Evolutionary conservation across 768 basidiomycete genomes (phyloP), one percentile per base, ranked within the genome.

Genomic region (Stropharia rugosoannulata): DNA sequence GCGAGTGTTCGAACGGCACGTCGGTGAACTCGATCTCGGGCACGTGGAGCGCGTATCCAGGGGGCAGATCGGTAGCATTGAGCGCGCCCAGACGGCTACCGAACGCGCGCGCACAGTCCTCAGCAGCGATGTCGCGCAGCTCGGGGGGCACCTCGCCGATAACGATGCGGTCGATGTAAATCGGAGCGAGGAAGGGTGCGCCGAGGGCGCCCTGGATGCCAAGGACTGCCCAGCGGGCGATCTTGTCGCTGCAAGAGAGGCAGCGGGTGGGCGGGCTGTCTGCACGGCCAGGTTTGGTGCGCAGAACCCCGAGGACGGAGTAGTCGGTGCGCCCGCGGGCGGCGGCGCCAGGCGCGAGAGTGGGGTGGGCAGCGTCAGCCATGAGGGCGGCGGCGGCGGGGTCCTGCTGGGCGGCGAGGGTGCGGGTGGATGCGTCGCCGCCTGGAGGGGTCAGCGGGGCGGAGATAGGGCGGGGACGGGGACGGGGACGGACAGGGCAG

Each of bases 241-340:
- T 87, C 71, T 98, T 98, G 68, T 98, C 95, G 61, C 90, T 93
- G 71, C 95, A 98, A 0, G 94, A 93, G 87, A 97, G 91, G 64
- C 82, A 92, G 0, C 82, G 67, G 1, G 95, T 93, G 0, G 85
- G 85, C 0, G 86, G 86, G 0, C 94, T 88, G 66, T 98, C 95
- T 0, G 92, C 89, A 50, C 95, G 84, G 2, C 94, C 96, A 5
- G 95, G 95, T 66, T 98, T 98, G 0, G 96, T 97, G 32, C 95
- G 89, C 43, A 98, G 72, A 8, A 89, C 86, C 5, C 92, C 89
- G 18, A 84, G 72, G 15, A 86, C 75, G 4, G 81, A 62, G 68
- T 96, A 98, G 50, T 90, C 85, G 62, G 90, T 84, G 16, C 95
- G 79, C 3, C 95, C 95, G 53, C 96, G 74, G 1, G 89, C 80